phyloP scores from a whole-genome alignment of 192 early-diverging fungal species.

The Coemansia sp. region DNA sequence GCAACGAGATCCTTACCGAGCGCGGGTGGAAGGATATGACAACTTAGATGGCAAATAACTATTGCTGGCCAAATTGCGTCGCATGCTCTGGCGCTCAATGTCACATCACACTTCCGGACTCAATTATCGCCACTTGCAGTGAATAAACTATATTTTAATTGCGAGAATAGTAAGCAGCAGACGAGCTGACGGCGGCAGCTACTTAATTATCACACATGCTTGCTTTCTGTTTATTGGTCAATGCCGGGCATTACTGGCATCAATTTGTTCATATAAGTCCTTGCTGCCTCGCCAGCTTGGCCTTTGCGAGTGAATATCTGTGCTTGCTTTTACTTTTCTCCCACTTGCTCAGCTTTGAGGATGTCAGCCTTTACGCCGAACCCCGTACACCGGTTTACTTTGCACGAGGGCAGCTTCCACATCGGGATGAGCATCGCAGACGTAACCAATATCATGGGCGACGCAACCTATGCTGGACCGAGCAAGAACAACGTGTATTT shows the following conservation, averaged over 20 bases:
- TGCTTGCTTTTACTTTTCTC: neutral
- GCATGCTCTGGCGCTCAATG: no score
- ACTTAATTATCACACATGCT: no score
- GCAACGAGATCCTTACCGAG: constrained; percentile 19
- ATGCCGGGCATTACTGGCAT: no score
- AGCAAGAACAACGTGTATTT: neutral
- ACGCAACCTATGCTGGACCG: neutral
- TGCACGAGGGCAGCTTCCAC: neutral
- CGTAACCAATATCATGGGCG: neutral
- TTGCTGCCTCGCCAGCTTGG: neutral
- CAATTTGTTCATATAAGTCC: no score
- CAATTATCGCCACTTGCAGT: neutral
- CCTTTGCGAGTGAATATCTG: neutral
- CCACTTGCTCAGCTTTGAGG: neutral
- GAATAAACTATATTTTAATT: neutral
- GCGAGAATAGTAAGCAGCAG: no score
- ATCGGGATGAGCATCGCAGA: neutral
- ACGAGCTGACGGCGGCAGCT: no score
- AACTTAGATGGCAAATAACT: neutral
- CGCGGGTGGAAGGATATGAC: constrained; percentile 11
- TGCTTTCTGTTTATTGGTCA: no score
- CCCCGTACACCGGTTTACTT: neutral
- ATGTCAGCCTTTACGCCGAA: neutral
- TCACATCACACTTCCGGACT: neutral
- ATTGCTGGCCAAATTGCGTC: no score